These are phyloP conservation scores for Sutorius australiensis DNA, from an alignment of 768 basidiomycete genomes.

Conservation along the genomic window DNA sequence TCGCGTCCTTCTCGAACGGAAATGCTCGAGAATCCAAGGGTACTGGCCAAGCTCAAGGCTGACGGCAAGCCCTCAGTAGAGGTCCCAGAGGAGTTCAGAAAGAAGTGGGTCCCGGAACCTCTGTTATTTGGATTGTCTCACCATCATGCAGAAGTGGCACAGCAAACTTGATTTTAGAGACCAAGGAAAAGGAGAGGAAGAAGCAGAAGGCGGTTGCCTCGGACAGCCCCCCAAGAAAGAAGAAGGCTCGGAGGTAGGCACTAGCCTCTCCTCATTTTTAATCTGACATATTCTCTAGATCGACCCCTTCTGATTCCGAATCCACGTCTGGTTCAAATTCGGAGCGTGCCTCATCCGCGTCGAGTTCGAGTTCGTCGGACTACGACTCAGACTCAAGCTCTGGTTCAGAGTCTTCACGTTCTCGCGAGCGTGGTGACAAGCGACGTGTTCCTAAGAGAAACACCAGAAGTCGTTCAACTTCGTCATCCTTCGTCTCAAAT, in stretches of 20 bases:
- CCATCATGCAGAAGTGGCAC: slow-evolving; percentile 54
- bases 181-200: slow-evolving; percentile 73
- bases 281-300: slow-evolving; percentile 24
- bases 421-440: slow-evolving; percentile 39
- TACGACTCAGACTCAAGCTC: slow-evolving; percentile 40
- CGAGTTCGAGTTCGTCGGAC: slow-evolving; percentile 43
- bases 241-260: slow-evolving; percentile 39
- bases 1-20: slow-evolving; percentile 88
- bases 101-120: slow-evolving; percentile 47
- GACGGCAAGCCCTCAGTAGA: slow-evolving; percentile 77
- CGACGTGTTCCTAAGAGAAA: slow-evolving; percentile 35
- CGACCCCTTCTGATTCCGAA: slow-evolving; percentile 24
- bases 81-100: slow-evolving; percentile 89
- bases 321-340: slow-evolving; percentile 25
- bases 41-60: slow-evolving; percentile 62
- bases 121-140: background rate
- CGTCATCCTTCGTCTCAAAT: slow-evolving; percentile 17
- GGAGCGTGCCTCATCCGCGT: slow-evolving; percentile 17
- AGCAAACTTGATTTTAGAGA: slow-evolving; percentile 82
- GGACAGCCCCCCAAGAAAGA: slow-evolving; percentile 34
- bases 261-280: slow-evolving; percentile 18
- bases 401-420: slow-evolving; percentile 44
- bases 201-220: slow-evolving; percentile 32
- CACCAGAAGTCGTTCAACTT: slow-evolving; percentile 22
- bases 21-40: slow-evolving; percentile 73